phyloP scores from a whole-genome alignment of 2,329 filamentous ascomycete species.

The Chaetoscypha palmicola region DNA sequence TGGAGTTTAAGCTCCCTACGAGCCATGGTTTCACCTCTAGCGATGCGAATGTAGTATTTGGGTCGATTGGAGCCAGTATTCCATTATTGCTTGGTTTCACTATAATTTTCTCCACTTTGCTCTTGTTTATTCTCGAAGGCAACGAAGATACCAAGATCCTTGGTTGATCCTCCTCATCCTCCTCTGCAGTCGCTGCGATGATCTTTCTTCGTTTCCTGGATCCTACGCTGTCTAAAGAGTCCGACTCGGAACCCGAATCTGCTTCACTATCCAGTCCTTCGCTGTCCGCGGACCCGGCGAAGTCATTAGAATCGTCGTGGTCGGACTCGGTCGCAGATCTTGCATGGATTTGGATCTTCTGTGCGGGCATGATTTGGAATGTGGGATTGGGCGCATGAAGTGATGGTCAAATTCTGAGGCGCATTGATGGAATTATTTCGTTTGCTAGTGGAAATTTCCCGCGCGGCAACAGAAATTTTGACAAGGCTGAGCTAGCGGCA shows the following conservation, averaged over 20 bases:
- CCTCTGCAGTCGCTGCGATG: slow-evolving; percentile 16
- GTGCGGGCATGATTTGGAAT: background rate
- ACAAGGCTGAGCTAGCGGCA: slow-evolving; percentile 1
- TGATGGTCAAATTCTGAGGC: too few species aligned
- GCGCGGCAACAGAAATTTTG: slow-evolving; percentile 1
- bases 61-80: slow-evolving; percentile 47
- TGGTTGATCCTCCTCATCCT: slow-evolving; percentile 13
- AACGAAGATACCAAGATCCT: slow-evolving; percentile 18
- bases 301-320: background rate
- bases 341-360: background rate
- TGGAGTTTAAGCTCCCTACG: slow-evolving; percentile 64
- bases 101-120: background rate
- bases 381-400: background rate
- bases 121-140: slow-evolving; percentile 25
- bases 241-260: slow-evolving; percentile 23
- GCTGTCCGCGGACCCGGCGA: background rate
- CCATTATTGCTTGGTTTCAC: slow-evolving; percentile 10
- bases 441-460: background rate
- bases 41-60: slow-evolving; percentile 60
- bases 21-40: slow-evolving; percentile 81
- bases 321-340: background rate
- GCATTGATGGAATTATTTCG: too few species aligned
- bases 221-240: slow-evolving; percentile 28
- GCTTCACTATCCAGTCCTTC: background rate
- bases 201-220: slow-evolving; percentile 29